Evolutionary conservation across 495 filamentous ascomycete species (phyloP), one percentile per base, ranked within the genome.

Genomic region (Aspergillus taichungensis): DNA sequence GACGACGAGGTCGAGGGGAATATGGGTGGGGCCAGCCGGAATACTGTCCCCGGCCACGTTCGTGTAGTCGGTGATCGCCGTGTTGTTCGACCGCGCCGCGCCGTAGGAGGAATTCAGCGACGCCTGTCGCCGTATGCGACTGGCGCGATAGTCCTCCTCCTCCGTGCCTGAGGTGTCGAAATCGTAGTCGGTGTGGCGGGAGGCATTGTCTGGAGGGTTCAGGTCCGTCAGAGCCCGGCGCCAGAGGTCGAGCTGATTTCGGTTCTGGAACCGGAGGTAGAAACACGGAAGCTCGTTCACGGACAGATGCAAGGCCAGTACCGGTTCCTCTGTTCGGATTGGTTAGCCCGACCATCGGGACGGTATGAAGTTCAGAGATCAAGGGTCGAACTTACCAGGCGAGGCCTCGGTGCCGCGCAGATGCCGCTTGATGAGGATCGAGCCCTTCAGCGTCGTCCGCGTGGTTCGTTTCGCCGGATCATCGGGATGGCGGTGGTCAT

Each of bases 341-440:
- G 40, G 29, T 37, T 6, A 47, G 34, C 36, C 24, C 30, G 14
- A 40, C 55, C 43, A 51, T 38, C 39, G 7, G 18, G 11, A 30
- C 18, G 7, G 11, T 8, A 10, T 37, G 8, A 3, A 30, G n/a
- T 6, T 9, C 10, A 3, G 14, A 30, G 7, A 40, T 18, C 24
- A 32, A 6, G 12, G 24, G 14, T 3, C 30, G 31, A 33, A 34
- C 49, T 41, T 69, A 79, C 77, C 75, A 43, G 71, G 57, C 24
- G 67, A 64, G 10, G 72, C 79, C 53, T 97, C 89, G 33, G 97
- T 86, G 50, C 87, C 84, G 58, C 94, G 94, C 34, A 99, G 73
- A 61, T 99, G 92, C 69, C 95, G 96, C 72, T 94, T 96, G 61
- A 99, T 99, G 42, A 97, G 72, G 45, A 99, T 99, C 3, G 94